These are phyloP conservation scores for Tetrahymena malaccensis DNA, from an alignment of 73 alveolate genomes.

Conservation along the genomic window DNA sequence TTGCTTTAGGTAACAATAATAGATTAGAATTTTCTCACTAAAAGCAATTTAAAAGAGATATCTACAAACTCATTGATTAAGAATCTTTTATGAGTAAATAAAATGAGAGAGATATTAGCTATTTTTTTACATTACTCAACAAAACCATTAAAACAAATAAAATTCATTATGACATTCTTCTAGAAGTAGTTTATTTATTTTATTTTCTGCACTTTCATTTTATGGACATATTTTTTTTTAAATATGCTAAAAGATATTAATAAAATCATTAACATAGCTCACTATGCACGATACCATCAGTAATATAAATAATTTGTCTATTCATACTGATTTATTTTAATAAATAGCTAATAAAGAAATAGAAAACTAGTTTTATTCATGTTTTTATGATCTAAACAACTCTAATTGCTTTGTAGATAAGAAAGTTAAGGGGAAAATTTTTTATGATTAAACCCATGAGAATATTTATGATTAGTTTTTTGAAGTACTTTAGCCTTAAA, in stretches of 20 bases:
- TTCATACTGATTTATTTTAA: no score
- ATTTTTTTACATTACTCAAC: background rate
- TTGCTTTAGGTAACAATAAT: background rate
- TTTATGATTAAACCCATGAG: background rate
- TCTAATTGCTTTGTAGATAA: background rate
- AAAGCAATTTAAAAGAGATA: background rate
- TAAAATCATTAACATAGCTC: background rate
- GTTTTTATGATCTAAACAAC: background rate
- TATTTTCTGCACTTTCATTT: background rate
- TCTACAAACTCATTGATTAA: background rate
- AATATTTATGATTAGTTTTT: background rate
- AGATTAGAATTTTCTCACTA: background rate
- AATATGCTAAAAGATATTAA: background rate
- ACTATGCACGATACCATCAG: background rate
- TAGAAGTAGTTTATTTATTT: background rate
- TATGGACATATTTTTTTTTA: background rate
- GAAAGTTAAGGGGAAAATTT: background rate
- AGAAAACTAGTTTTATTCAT: background rate
- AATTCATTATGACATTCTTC: background rate
- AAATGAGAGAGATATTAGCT: background rate
- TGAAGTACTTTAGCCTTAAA: background rate
- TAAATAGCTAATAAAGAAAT: background rate
- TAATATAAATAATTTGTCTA: background rate
- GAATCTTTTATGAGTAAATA: background rate
- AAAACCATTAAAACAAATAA: background rate